These are phyloP conservation scores for Cladosporium sphaerospermum DNA, from an alignment of 2,329 filamentous ascomycete species.

Conservation along the genomic window DNA sequence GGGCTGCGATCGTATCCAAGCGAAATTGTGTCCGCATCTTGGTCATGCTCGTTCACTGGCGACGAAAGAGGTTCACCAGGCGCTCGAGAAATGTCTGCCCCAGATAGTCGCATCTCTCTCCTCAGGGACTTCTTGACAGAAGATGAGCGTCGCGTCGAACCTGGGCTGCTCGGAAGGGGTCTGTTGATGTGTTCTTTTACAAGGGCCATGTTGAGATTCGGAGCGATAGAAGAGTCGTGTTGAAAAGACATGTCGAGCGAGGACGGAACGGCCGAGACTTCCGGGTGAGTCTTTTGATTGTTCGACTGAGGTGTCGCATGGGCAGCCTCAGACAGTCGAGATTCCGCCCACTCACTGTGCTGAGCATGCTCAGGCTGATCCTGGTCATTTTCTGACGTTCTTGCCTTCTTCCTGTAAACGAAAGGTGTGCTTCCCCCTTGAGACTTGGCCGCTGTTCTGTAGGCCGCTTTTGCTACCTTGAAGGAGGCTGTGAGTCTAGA, in stretches of 20 bases:
- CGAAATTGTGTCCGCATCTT: not conserved
- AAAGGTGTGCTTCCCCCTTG: constrained; percentile 22
- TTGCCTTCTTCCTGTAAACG: constrained; percentile 20
- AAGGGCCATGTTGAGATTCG: constrained; percentile 17
- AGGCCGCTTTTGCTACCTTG: not conserved
- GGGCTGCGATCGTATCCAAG: not conserved
- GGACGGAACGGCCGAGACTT: constrained; percentile 3
- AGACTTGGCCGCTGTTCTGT: not conserved
- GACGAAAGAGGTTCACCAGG: constrained; percentile 15
- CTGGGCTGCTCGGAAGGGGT: constrained; percentile 7
- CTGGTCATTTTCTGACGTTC: not conserved
- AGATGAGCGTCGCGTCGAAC: constrained; percentile 12
- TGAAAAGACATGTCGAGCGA: constrained; percentile 20
- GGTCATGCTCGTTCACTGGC: constrained; percentile 12
- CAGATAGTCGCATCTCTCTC: constrained; percentile 21
- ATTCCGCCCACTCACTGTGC: not conserved
- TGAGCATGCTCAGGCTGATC: not conserved
- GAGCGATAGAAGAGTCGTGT: constrained; percentile 16
- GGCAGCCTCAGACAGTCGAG: not conserved
- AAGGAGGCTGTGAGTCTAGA: not conserved
- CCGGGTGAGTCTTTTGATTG: not conserved
- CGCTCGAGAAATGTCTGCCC: constrained; percentile 18
- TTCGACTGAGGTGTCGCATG: not conserved
- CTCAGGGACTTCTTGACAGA: constrained; percentile 20
- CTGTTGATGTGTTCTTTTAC: constrained; percentile 16